phyloP scores from a whole-genome alignment of 345 rosid genomes.

The Pistacia vera region DNA sequence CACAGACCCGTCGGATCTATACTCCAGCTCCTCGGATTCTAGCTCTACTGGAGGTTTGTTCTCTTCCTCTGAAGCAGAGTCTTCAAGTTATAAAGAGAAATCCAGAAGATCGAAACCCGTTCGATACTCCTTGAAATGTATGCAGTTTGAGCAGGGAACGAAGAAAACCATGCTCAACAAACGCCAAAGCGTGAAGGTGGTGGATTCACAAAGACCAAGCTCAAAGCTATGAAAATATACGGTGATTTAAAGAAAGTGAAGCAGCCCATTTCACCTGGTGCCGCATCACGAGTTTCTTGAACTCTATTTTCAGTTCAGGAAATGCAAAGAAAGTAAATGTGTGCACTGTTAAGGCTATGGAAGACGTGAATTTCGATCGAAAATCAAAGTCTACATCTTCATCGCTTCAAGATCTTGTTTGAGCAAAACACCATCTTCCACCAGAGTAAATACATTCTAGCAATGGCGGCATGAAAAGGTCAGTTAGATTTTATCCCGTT shows the following conservation, averaged over 20 bases:
- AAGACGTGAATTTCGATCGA: constrained; percentile 58
- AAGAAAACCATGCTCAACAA: constrained; percentile 12
- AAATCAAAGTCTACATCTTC: constrained; percentile 54
- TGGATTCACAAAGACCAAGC: constrained; percentile 56
- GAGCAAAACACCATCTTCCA: constrained; percentile 44
- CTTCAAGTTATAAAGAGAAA: constrained; percentile 27
- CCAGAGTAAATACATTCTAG: constrained; percentile 22
- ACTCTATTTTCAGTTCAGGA: constrained; percentile 69
- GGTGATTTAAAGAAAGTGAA: constrained; percentile 66
- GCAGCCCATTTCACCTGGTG: constrained; percentile 85
- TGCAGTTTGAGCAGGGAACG: constrained; percentile 17
- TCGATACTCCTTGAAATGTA: constrained; percentile 17
- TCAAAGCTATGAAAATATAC: constrained; percentile 52
- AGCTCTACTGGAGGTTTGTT: constrained; percentile 39
- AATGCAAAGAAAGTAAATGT: constrained; percentile 73
- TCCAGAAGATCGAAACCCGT: constrained; percentile 21
- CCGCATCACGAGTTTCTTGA: constrained; percentile 65
- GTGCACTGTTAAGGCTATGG: constrained; percentile 62
- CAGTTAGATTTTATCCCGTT: constrained; percentile 67
- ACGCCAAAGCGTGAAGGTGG: constrained; percentile 28
- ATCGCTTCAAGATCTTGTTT: constrained; percentile 62
- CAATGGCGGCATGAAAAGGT: constrained; percentile 44
- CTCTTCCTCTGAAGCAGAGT: constrained; percentile 63
- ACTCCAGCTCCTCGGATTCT: constrained; percentile 58
- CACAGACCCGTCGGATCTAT: too few relatives aligned